Percentiles rank a stretch among this genome's conserved stretches.
Evolutionary conservation across 176 grass and related monocot genomes (phyloP).

Genomic region (Coix lacrymajobi): DNA sequence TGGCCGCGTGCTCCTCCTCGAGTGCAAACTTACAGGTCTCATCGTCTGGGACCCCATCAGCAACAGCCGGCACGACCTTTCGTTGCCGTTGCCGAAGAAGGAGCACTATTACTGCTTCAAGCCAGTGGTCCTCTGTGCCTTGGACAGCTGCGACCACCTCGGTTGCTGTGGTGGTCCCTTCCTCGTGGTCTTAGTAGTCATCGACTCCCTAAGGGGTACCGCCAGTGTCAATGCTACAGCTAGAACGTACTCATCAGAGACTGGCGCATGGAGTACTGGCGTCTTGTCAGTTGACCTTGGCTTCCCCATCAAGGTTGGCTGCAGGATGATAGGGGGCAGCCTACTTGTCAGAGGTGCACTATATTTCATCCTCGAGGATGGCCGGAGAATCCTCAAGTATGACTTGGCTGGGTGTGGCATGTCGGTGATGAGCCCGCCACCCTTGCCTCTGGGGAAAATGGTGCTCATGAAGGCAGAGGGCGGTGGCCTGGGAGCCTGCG

Average conservation of each 20-base stretch:
- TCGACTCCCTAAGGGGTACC: not conserved
- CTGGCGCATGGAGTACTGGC: not conserved
- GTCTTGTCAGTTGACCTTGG: not conserved
- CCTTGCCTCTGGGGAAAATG: not conserved
- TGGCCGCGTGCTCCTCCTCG: not conserved
- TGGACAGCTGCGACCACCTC: not conserved
- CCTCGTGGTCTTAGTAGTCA: not conserved
- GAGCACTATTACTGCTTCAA: no score
- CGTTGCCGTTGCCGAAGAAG: not conserved
- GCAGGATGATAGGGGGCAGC: no score
- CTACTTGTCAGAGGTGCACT: not conserved
- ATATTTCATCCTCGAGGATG: not conserved
- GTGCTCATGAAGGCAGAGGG: not conserved
- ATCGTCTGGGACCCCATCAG: not conserved
- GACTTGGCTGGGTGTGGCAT: not conserved
- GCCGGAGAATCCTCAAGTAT: not conserved
- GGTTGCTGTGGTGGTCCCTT: not conserved
- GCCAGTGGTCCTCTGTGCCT: no score
- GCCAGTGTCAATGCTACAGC: no score
- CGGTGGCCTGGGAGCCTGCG: not conserved
- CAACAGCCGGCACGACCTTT: no score
- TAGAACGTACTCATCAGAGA: not conserved
- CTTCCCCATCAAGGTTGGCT: rapidly evolving
- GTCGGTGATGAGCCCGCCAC: not conserved
- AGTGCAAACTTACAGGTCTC: rapidly evolving